Conservation (phyloP, 164 flowering plant species). For the Berberis thunbergii region DNA sequence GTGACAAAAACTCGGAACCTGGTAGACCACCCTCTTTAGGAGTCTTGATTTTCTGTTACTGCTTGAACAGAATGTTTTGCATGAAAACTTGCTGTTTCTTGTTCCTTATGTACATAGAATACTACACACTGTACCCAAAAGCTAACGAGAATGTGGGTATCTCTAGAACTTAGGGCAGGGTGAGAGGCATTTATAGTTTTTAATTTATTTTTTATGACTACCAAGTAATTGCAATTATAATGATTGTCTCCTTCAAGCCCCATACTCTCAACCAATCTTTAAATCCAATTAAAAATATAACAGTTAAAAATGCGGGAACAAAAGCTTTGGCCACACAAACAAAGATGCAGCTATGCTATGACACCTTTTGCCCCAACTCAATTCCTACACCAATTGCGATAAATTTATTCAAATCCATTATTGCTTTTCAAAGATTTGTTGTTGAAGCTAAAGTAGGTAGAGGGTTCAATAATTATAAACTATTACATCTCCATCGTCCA, state of each 20-base stretch:
- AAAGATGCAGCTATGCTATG: conserved; percentile 2
- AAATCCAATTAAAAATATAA: neutral
- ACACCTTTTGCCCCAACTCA: conserved; percentile 6
- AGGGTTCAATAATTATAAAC: conserved; percentile 3
- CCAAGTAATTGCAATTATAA: neutral
- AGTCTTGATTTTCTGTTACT: neutral
- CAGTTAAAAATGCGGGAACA: conserved; percentile 2
- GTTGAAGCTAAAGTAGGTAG: neutral
- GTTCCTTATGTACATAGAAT: neutral
- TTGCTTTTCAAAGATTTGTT: neutral
- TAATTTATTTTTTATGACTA: neutral
- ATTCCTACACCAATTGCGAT: neutral
- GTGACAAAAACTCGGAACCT: neutral
- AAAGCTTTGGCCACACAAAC: neutral
- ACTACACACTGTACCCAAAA: neutral
- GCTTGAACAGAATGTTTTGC: neutral
- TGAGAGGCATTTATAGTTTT: neutral
- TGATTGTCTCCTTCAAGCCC: conserved; percentile 1
- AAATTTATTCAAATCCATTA: neutral
- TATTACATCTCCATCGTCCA: no score
- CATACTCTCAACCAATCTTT: neutral
- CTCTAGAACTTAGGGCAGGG: conserved; percentile 4
- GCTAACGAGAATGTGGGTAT: neutral
- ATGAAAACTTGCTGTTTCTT: neutral
- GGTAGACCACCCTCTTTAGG: no score